phyloP scores from a whole-genome alignment of 2,329 filamentous ascomycete species.

The Cladobotryum protrusum region DNA sequence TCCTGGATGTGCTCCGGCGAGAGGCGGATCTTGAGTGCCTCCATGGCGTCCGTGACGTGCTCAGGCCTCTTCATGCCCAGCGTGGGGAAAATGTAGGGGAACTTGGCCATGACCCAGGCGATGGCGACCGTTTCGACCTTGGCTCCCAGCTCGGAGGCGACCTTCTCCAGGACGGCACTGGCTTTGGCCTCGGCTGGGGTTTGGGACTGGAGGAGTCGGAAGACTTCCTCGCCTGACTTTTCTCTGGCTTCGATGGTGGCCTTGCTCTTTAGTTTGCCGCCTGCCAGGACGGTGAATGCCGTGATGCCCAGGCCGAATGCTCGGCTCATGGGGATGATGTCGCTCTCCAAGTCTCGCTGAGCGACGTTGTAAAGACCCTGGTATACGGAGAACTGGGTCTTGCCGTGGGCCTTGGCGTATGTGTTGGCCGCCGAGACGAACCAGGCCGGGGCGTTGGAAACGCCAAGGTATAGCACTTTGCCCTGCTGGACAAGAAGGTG shows the following conservation, averaged over 20 bases:
- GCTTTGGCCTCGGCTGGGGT: conserved; percentile 15
- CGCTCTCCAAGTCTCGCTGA: conserved; percentile 23
- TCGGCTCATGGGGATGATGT: conserved; percentile 27
- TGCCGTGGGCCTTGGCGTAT: conserved; percentile 18
- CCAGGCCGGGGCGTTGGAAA: conserved; percentile 26
- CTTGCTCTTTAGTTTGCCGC: conserved; percentile 22
- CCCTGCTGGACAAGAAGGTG: conserved; percentile 19
- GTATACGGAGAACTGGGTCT: conserved; percentile 23
- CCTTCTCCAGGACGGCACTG: conserved; percentile 8
- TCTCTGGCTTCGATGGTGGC: neutral
- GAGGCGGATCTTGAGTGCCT: conserved; percentile 47
- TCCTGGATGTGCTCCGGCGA: conserved; percentile 47
- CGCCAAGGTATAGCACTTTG: conserved; percentile 26
- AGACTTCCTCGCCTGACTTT: neutral
- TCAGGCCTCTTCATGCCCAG: conserved; percentile 54
- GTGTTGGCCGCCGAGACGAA: conserved; percentile 23
- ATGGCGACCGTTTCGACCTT: conserved; percentile 34
- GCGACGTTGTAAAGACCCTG: conserved; percentile 24
- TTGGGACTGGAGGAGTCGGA: neutral
- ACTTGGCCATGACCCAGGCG: conserved; percentile 55
- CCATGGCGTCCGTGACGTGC: conserved; percentile 56
- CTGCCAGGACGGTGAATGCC: conserved; percentile 33
- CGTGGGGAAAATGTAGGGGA: conserved; percentile 55
- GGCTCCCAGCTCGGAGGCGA: conserved; percentile 8
- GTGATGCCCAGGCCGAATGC: conserved; percentile 40